Evolutionary conservation across 345 rosid genomes (phyloP), one percentile per base, ranked within the genome.

Genomic region (Melaleuca alternifolia): DNA sequence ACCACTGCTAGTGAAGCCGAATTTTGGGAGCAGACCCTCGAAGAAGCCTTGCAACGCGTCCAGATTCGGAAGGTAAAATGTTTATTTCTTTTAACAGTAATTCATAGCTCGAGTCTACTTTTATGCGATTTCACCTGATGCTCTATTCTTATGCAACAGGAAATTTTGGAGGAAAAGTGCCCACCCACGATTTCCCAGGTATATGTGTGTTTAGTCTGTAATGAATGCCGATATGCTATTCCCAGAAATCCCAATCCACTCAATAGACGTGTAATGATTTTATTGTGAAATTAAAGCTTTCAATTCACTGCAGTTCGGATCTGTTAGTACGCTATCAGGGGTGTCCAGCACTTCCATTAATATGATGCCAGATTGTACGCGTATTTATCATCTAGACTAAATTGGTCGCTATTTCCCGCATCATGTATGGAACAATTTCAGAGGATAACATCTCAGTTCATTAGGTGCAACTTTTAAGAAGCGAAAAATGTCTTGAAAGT

Each of bases 1-100:
- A 84, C 87, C 54, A 89, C 92, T 46, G 24, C 85, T 85, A 24
- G 14, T 53, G 91, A 91, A 54, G 90, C 89, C 6, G 89, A 91
- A 79, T 84, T 59, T 82, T 87, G 86, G 33, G 91, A 90, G 71
- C 92, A 89, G 81, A 87, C 90, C 82, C 91, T 93, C 6, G 86
- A 88, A 62, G 89, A 87, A 84, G 85, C 89, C 28, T 54, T 91
- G 83, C 87, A 85, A 61, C 87, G 77, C 20, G 84, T 93, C 11
- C 89, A 53, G 28, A 37, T 86, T 6, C 92, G 61, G 83, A 91
- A 90, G 92, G 92, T 91, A 81, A 65, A 65, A 33, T 65, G 24
- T 50, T 26, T 4, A 52, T 30, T 33, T 28, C 50, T 53, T 14
- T 83, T 83, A 37, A 71, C 48, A 7, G 10, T 18, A 6, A 71